These are phyloP conservation scores for Dothideomycetes sp. DNA, from an alignment of 2,329 filamentous ascomycete genomes.

Conservation along the genomic window DNA sequence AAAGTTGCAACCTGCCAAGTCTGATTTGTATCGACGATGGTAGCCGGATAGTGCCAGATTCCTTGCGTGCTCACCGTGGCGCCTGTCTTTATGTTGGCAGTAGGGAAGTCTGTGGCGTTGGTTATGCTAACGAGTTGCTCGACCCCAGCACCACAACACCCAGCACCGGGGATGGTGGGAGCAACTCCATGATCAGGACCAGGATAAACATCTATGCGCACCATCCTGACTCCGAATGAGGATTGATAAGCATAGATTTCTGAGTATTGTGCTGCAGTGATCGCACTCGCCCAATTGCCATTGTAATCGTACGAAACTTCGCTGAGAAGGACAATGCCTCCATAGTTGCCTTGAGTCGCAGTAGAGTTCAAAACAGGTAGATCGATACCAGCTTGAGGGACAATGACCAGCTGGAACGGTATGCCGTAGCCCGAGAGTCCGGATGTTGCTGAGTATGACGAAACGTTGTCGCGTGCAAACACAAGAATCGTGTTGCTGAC, in stretches of 20 bases:
- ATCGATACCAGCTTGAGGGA: constrained; percentile 41
- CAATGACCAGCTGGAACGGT: constrained; percentile 45
- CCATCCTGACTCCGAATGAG: constrained; percentile 51
- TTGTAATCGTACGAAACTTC: constrained; percentile 49
- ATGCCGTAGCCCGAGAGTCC: constrained; percentile 55
- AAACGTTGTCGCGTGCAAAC: constrained; percentile 43
- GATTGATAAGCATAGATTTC: constrained; percentile 49
- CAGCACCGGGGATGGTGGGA: constrained; percentile 28
- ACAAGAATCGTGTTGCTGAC: constrained; percentile 43
- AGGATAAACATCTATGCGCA: constrained; percentile 50
- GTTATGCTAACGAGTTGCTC: constrained; percentile 47
- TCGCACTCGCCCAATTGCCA: constrained; percentile 40
- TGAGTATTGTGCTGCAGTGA: constrained; percentile 49
- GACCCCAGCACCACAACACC: constrained; percentile 41
- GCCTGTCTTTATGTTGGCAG: constrained; percentile 41
- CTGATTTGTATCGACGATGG: constrained; percentile 43
- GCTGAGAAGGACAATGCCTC: constrained; percentile 47
- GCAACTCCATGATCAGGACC: constrained; percentile 35
- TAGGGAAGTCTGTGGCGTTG: constrained; percentile 45
- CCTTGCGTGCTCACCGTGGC: constrained; percentile 41
- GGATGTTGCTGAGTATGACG: constrained; percentile 41
- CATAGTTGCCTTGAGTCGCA: constrained; percentile 45
- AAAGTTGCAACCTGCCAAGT: constrained; percentile 49
- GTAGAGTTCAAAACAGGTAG: constrained; percentile 46
- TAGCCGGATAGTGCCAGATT: constrained; percentile 51